A percentile compares a stretch with the other conserved stretches of the same genome.
Evolutionary conservation across 257 asterid genomes (phyloP).

Genomic region (Oldenlandia corymbosa): DNA sequence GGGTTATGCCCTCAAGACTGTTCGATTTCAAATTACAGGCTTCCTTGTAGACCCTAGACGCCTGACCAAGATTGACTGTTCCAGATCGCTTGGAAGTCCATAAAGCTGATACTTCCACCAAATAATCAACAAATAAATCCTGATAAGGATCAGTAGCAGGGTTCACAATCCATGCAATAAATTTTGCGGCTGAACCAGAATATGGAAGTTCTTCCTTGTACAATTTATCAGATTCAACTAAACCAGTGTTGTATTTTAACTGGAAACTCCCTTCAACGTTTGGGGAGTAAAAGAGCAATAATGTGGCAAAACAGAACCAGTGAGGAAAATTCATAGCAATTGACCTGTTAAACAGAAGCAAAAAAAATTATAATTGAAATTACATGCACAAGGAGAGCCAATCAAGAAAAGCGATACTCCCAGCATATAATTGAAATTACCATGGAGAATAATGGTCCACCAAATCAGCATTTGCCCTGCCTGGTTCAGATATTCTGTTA

Average conservation of each 20-base stretch:
- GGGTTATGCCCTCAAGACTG: conserved; percentile 19
- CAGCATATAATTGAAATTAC: too few species aligned
- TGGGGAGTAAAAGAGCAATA: conserved; percentile 45
- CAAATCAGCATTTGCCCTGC: conserved; percentile 25
- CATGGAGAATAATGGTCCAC: conserved; percentile 62
- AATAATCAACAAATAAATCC: conserved; percentile 32
- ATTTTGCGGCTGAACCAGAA: conserved; percentile 48
- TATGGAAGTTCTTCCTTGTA: conserved; percentile 27
- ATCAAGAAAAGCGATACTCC: conserved; percentile 14
- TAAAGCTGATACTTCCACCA: conserved; percentile 36
- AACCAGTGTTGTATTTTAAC: conserved; percentile 17
- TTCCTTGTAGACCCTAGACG: conserved; percentile 20
- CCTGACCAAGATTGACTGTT: conserved; percentile 24
- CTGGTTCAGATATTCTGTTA: conserved; percentile 29
- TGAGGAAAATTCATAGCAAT: conserved; percentile 58
- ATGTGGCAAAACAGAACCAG: conserved; percentile 66
- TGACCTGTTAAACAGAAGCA: conserved; percentile 42
- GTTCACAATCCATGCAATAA: conserved; percentile 62
- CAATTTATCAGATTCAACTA: conserved; percentile 20
- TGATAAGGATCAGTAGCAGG: conserved; percentile 46
- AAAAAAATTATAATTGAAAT: conserved; percentile 10
- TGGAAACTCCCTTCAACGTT: conserved; percentile 19
- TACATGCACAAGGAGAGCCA: conserved; percentile 20
- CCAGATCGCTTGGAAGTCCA: conserved; percentile 35
- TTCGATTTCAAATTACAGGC: conserved; percentile 24